Percentiles rank a stretch among this genome's conserved stretches.
phyloP scores from a whole-genome alignment of 768 basidiomycete species.

The Leccinellum luteum region DNA sequence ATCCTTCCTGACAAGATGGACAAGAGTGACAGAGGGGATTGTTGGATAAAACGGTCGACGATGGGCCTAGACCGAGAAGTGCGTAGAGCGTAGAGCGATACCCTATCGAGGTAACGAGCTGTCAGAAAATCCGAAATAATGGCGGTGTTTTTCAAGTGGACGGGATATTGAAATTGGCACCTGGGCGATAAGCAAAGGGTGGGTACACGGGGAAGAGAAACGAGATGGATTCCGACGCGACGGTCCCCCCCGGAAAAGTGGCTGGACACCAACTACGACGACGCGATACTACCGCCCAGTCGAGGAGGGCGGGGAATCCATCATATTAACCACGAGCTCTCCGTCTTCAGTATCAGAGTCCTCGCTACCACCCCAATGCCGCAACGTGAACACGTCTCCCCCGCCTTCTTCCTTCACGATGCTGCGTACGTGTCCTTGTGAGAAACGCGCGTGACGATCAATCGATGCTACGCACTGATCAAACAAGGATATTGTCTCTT shows the following conservation, averaged over 20 bases:
- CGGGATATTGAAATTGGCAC: neutral
- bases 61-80: neutral
- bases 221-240: slow-evolving; percentile 6
- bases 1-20: neutral
- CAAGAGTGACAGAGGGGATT: neutral
- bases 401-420: slow-evolving; percentile 58
- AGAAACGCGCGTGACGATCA: slow-evolving; percentile 3
- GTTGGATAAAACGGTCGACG: neutral
- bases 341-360: slow-evolving; percentile 25
- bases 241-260: neutral
- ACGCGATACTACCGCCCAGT: neutral
- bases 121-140: neutral
- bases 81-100: neutral
- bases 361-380: slow-evolving; percentile 38
- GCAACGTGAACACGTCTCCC: slow-evolving; percentile 50
- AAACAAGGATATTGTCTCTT: slow-evolving; percentile 59
- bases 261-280: slow-evolving; percentile 2
- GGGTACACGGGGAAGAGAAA: slow-evolving; percentile 1
- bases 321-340: slow-evolving; percentile 20
- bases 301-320: slow-evolving; percentile 20
- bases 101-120: neutral
- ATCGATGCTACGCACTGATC: slow-evolving; percentile 57
- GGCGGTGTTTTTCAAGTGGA: neutral
- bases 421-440: slow-evolving; percentile 34
- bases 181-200: neutral